Evolutionary conservation across 2,329 filamentous ascomycete species (phyloP).

Genomic region (Colletotrichum tropicale): DNA sequence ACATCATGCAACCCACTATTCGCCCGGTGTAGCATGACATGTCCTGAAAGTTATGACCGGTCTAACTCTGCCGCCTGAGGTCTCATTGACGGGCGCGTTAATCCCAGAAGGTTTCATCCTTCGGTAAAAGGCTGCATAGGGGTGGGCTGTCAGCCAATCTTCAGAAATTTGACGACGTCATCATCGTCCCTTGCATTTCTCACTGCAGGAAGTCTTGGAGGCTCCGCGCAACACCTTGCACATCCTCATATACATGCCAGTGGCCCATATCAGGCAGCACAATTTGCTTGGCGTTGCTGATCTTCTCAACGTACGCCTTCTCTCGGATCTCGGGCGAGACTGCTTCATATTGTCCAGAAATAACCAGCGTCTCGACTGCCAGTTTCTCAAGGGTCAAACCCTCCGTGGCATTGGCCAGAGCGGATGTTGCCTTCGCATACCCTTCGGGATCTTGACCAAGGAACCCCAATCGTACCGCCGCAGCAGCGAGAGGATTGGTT

Average conservation of each 20-base stretch:
- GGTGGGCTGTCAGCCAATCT: neutral
- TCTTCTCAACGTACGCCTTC: constrained; percentile 25
- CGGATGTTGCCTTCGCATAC: constrained; percentile 58
- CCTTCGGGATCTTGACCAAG: constrained; percentile 54
- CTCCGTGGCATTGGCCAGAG: constrained; percentile 44
- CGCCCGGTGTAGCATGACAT: neutral
- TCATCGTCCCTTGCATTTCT: neutral
- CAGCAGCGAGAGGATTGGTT: constrained; percentile 41
- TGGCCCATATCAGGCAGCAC: constrained; percentile 49
- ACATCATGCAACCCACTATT: neutral
- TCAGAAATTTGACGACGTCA: neutral
- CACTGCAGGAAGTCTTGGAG: constrained; percentile 23
- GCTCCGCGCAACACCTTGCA: constrained; percentile 34
- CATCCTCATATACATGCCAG: constrained; percentile 56
- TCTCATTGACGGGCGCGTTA: neutral
- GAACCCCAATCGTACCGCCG: constrained; percentile 47
- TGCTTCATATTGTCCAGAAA: constrained; percentile 49
- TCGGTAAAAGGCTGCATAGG: neutral
- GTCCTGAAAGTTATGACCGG: neutral
- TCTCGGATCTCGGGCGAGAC: constrained; percentile 31
- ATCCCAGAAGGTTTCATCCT: neutral
- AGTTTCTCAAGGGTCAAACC: constrained; percentile 36
- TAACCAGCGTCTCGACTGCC: constrained; percentile 37
- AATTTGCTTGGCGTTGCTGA: constrained; percentile 30
- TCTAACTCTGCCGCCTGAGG: neutral